Evolutionary conservation across 306 rosid genomes (phyloP), one percentile per base, ranked within the genome.

Genomic region (Cicer chorassanicum): DNA sequence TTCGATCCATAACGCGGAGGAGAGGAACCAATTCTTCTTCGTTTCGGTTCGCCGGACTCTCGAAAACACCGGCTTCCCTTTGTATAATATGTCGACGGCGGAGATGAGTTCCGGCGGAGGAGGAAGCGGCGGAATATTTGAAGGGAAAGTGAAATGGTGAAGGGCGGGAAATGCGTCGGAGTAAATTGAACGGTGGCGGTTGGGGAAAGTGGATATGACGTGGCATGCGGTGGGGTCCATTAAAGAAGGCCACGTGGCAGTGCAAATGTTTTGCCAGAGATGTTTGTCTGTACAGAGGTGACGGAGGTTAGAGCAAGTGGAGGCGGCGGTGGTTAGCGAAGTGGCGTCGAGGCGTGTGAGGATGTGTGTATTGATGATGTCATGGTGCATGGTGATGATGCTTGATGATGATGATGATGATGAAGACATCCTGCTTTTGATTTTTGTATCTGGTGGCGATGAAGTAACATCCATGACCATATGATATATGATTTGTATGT

Each of bases 321-420:
- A 79, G 5, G 89, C 59, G 13, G 84, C 55, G 19, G 96, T 56
- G 51, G 86, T 85, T 0, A 93, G 87, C 29, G 91, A 62, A 7
- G 92, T 81, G 75, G 88, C 91, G 65, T 93, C 96, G 34, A 93
- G 94, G 5, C 87, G 91, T 38, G 80, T 83, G 64, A 93, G 89
- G 82, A 93, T 88, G 77, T 89, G 92, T 15, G 85, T 45, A 49
- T 60, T 88, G 66, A 91, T 80, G 78, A 93, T 65, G 49, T 93
- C 92, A 2, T 88, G 74, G 64, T 86, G 94, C 43, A 93, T 11
- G 78, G 89, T 34, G 63, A 84, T 29, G 73, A 91, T 77, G 48
- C 13, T 67, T 44, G 68, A 70, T 40, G 42, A 10, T 2, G 72
- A 70, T 40, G 42, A 10, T 2, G 72, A 24, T 24, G 64, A 24